Evolutionary conservation across 23 red algal species (phyloP).

Genomic region (Gracilaria gracilis): DNA sequence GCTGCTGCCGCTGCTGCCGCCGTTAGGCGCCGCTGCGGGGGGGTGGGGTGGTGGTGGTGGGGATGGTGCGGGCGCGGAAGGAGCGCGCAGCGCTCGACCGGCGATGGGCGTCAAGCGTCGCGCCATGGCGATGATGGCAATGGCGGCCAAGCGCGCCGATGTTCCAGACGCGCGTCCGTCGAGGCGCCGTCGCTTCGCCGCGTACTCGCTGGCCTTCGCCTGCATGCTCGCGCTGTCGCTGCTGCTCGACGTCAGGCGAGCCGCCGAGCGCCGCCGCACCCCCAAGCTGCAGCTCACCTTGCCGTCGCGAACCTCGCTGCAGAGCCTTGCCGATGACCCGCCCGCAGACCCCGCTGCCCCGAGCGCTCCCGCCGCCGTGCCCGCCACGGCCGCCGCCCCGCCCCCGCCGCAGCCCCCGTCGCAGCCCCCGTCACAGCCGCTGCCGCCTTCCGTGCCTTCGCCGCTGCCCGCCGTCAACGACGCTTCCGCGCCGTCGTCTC

Average conservation of each 20-base stretch:
- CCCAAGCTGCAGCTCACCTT: conserved; percentile 54
- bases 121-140: neutral
- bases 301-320: conserved; percentile 41
- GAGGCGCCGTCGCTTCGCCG: conserved; percentile 37
- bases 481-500: neutral
- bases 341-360: neutral
- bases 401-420: neutral
- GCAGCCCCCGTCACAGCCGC: no score
- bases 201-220: conserved; percentile 57
- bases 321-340: neutral
- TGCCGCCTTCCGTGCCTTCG: neutral
- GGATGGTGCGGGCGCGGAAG: no score
- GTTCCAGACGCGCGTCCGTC: neutral
- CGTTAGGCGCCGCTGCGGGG: neutral
- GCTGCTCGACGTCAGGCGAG: conserved; percentile 67
- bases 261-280: conserved; percentile 23
- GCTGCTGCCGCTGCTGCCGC: neutral
- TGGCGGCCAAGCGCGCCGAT: conserved; percentile 5
- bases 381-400: neutral
- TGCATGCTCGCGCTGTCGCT: conserved; percentile 63
- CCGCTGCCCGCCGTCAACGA: neutral
- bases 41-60: neutral
- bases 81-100: neutral
- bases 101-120: neutral
- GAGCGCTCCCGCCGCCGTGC: neutral